Evolutionary conservation across 768 basidiomycete species (phyloP), one percentile per base, ranked within the genome.

Genomic region (Candolleomyces aberdarensis): DNA sequence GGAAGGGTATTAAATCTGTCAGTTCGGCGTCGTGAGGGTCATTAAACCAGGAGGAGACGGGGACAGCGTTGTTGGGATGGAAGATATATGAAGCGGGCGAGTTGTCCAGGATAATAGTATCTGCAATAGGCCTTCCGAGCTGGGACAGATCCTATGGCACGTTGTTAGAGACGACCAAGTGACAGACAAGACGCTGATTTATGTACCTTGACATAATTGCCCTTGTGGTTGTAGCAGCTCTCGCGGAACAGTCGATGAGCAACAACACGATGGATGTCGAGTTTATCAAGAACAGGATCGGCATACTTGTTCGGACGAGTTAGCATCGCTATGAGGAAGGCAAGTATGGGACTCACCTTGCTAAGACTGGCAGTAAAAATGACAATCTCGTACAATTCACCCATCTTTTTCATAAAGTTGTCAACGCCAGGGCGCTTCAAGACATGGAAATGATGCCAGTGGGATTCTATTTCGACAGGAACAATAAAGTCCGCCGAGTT

Each of bases 11-110:
- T 57, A 98, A 80, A 76, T 98, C 96, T 48, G 94, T 97, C 60
- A 99, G 84, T 75, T 98, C 96, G 49, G 94, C 96, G 71, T 98
- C 96, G 69, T 98, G 96, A 19, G 96, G 96, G 76, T 95, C 95
- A 76, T 98, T 98, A 80, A 99, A 99, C 97, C 97, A 99, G 56
- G 93, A 95, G 55, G 96, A 97, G 63, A 99, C 96, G 20, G 97
- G 97, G 4, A 98, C 96, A 36, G 97, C 97, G 72, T 98, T 98
- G 78, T 97, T 93, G 8, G 95, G 95, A 71, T 99, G 96, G 83
- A 98, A 99, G 63, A 98, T 96, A 76, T 98, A 99, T 14, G 94
- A 97, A 17, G 97, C 97, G 13, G 97, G 97, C 40, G 96, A 98
- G 73, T 98, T 99, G 79, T 98, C 97, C 69, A 99, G 84, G 77